These are phyloP conservation scores for Patellaria atrata DNA, from an alignment of 495 filamentous ascomycete species.

Conservation along the genomic window DNA sequence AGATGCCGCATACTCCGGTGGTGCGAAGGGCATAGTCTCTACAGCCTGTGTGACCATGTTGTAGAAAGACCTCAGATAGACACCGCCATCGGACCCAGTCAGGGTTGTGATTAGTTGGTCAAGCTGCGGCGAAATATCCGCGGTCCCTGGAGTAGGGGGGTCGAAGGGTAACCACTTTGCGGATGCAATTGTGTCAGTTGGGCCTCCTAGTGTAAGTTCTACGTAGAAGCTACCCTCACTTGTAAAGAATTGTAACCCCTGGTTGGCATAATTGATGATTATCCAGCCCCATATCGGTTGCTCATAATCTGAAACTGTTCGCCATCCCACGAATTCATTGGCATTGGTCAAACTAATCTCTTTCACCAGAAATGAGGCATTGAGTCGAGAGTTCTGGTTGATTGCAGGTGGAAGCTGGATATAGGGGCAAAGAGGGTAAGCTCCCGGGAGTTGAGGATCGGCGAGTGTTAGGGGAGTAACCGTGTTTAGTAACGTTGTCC, in stretches of 20 bases:
- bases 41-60: conserved; percentile 2
- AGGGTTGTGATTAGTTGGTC: neutral
- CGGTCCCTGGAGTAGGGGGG: neutral
- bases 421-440: conserved; percentile 21
- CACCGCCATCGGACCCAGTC: neutral
- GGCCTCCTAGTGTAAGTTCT: conserved; percentile 31
- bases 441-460: conserved; percentile 5
- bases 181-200: conserved; percentile 3
- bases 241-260: conserved; percentile 36
- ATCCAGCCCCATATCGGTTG: conserved; percentile 43
- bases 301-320: conserved; percentile 28
- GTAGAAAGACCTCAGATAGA: neutral
- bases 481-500: conserved; percentile 18
- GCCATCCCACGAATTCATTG: neutral
- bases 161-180: conserved; percentile 1
- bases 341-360: too few relatives aligned
- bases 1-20: neutral
- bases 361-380: conserved; percentile 25
- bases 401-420: conserved; percentile 34
- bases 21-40: neutral
- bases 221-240: conserved; percentile 37
- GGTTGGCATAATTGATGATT: conserved; percentile 36
- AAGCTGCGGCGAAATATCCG: neutral
- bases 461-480: too few relatives aligned
- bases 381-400: conserved; percentile 36